Evolutionary conservation across 495 filamentous ascomycete species (phyloP), one percentile per base, ranked within the genome.

Genomic region (Aspergillus hancockii): DNA sequence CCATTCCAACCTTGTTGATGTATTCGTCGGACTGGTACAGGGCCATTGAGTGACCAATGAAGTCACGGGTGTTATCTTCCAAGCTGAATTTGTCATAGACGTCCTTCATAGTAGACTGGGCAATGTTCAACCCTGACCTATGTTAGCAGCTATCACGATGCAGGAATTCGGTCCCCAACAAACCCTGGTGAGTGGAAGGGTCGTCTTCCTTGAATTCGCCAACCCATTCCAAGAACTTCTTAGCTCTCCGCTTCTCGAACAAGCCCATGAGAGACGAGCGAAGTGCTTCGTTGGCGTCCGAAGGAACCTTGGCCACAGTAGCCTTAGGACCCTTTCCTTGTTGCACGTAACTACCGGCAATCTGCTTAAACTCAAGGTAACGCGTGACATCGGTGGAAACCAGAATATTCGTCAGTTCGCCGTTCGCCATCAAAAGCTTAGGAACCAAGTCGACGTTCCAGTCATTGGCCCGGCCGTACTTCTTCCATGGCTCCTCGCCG

Each of bases 381-480:
- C 91, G 80, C 59, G 94, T 98, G 57, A 98, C 94, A 69, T 97
- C 92, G 70, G 94, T 98, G 32, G 91, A 95, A 51, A 96, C 91
- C 65, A 97, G 82, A 72, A 97, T 97, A 75, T 97, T 98, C 60
- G 94, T 99, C 72, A 99, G 82, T 79, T 99, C 92, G 70, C 94
- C 94, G 67, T 96, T 96, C 19, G 94, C 90, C 92, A 99, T 98
- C 70, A 99, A 81, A 53, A 99, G 85, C 82, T 99, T 99, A 59
- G 94, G 93, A 47, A 98, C 92, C 63, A 99, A 82, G 69, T 98
- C 95, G 75, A 99, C 93, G 79, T 97, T 98, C 94, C 94, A 99
- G 83, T 99, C 94, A 80, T 99, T 97, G 73, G 88, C 79, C 57
- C 95, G 84, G 64, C 93, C 89, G 75, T 97, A 95, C 76, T 97